Conservation (phyloP, 2,329 filamentous ascomycete species). For the Diaporthe citriasiana region DNA sequence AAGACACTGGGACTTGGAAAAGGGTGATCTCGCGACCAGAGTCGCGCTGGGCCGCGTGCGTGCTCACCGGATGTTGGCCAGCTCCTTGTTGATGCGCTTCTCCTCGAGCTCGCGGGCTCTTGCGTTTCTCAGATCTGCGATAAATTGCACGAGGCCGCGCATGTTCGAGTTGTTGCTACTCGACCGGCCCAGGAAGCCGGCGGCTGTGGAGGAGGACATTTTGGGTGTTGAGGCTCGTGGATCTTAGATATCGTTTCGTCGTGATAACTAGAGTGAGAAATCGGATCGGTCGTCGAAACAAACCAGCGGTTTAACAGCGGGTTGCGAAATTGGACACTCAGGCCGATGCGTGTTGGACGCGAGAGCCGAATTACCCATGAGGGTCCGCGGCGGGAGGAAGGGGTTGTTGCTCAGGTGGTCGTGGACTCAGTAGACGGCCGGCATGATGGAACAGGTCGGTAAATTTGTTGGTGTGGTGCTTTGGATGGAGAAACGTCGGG, state of each 20-base stretch:
- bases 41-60: neutral
- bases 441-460: slow-evolving; percentile 32
- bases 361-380: slow-evolving; percentile 39
- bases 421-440: slow-evolving; percentile 30
- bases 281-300: neutral
- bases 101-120: slow-evolving; percentile 95
- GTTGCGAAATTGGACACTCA: slow-evolving; percentile 29
- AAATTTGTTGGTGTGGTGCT: neutral
- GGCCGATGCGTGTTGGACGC: slow-evolving; percentile 39
- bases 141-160: slow-evolving; percentile 95
- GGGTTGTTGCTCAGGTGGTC: slow-evolving; percentile 16
- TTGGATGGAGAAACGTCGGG: neutral
- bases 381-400: slow-evolving; percentile 35
- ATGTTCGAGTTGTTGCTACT: slow-evolving; percentile 76
- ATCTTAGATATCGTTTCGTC: slow-evolving; percentile 7
- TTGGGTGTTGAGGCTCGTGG: slow-evolving; percentile 44
- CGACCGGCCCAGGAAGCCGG: slow-evolving; percentile 76
- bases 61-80: slow-evolving; percentile 90
- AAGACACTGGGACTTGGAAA: neutral
- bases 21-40: slow-evolving; percentile 8
- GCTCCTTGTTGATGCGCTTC: slow-evolving; percentile 99
- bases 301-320: neutral
- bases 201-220: slow-evolving; percentile 68
- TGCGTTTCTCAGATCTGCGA: slow-evolving; percentile 95
- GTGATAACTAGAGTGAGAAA: neutral